Conservation (phyloP, 179 eudicot genomes). For the Silene coronaria region DNA sequence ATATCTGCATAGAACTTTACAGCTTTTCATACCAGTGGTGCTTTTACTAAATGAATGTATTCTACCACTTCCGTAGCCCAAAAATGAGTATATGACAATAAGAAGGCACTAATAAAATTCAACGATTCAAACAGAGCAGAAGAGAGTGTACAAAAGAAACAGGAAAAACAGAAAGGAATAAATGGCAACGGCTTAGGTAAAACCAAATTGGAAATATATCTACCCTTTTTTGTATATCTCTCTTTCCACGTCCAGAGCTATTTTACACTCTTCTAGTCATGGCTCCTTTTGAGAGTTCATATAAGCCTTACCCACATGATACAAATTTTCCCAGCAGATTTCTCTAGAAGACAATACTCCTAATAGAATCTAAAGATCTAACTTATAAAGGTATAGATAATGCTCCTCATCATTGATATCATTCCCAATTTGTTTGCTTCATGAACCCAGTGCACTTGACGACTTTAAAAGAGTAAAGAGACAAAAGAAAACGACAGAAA, state of each 20-base stretch:
- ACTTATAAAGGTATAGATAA: background rate
- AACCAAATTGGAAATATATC: background rate
- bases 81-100: background rate
- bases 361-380: background rate
- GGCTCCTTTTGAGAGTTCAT: background rate
- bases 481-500: background rate
- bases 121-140: background rate
- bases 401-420: background rate
- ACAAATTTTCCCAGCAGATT: background rate
- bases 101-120: background rate
- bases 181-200: background rate
- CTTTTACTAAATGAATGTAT: background rate
- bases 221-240: background rate
- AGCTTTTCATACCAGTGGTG: background rate
- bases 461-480: background rate
- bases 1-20: conserved; percentile 45
- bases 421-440: background rate
- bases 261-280: background rate
- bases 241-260: background rate
- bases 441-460: background rate
- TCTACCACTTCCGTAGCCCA: background rate
- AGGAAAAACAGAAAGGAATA: background rate
- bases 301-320: background rate
- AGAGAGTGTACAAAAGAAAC: background rate
- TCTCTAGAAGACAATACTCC: background rate